These are phyloP conservation scores for Pestalotiopsis sp. DNA, from an alignment of 2,329 filamentous ascomycete genomes.

Conservation along the genomic window DNA sequence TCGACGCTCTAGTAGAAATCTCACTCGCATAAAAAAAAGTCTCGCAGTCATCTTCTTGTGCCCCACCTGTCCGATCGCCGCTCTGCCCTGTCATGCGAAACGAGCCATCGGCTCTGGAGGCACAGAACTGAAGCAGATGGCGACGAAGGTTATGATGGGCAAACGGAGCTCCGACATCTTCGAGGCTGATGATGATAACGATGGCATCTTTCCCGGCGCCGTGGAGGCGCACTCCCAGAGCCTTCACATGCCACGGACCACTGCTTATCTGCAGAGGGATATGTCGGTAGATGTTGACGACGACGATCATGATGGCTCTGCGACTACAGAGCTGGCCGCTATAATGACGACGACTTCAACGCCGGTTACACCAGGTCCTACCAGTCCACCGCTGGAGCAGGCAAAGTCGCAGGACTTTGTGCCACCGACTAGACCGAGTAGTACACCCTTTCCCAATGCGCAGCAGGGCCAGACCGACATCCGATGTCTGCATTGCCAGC, in stretches of 20 bases:
- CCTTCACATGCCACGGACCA: conserved; percentile 26
- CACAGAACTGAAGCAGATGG: conserved; percentile 17
- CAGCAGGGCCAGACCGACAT: conserved; percentile 50
- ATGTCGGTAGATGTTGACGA: conserved; percentile 27
- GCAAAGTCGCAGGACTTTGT: conserved; percentile 49
- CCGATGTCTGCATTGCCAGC: conserved; percentile 42
- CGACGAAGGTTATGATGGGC: conserved; percentile 24
- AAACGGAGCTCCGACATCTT: conserved; percentile 24
- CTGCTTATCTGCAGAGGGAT: conserved; percentile 29
- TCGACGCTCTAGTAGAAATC: background rate
- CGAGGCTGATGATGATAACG: conserved; percentile 24
- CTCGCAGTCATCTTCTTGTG: background rate
- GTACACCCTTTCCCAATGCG: conserved; percentile 61
- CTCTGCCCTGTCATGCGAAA: conserved; percentile 14
- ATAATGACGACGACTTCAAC: conserved; percentile 54
- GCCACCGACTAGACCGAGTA: conserved; percentile 57
- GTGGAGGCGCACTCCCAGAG: conserved; percentile 27
- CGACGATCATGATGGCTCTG: conserved; percentile 39
- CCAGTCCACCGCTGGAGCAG: conserved; percentile 53
- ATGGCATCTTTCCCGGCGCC: conserved; percentile 17
- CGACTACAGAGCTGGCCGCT: conserved; percentile 44
- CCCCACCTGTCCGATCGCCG: background rate
- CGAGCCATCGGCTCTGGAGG: conserved; percentile 8
- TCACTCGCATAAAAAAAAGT: background rate
- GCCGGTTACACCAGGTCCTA: conserved; percentile 56